A percentile compares a stretch with the other conserved stretches of the same genome.
Evolutionary conservation across 768 basidiomycete species (phyloP).

Genomic region (Macrolepiota dolichaula): DNA sequence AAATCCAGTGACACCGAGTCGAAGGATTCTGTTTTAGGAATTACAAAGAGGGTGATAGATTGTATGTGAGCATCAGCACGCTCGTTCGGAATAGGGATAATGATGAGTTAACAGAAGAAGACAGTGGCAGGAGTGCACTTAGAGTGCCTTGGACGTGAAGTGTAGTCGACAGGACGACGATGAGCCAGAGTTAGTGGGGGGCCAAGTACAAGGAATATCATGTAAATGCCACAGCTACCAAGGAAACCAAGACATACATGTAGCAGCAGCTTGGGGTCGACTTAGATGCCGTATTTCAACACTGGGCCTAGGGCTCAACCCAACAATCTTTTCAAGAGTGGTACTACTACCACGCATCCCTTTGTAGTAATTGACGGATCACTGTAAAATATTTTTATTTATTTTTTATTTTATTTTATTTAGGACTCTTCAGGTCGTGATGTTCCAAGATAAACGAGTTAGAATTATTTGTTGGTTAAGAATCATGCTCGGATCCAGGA

Average conservation of each 20-base stretch:
- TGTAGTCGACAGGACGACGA: not conserved
- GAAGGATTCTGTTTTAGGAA: no score
- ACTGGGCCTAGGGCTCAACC: not conserved
- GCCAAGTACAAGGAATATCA: not conserved
- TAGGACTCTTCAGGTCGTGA: not conserved
- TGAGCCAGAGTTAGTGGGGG: not conserved
- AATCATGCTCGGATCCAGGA: not conserved
- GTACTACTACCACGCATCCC: no score
- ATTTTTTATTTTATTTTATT: no score
- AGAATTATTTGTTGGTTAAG: no score
- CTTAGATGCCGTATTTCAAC: not conserved
- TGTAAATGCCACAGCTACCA: not conserved
- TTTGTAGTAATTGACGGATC: no score
- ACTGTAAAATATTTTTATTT: no score
- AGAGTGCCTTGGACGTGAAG: not conserved
- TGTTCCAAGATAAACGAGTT: not conserved
- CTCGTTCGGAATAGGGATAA: not conserved
- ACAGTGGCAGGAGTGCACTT: not conserved
- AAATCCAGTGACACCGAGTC: no score
- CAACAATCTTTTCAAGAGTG: not conserved
- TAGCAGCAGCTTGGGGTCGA: not conserved
- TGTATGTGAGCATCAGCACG: not conserved
- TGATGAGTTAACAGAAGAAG: not conserved
- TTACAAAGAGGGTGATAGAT: not conserved
- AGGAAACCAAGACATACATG: not conserved